Conservation (phyloP, 2,329 filamentous ascomycete species). For the Huntiella decipiens region DNA sequence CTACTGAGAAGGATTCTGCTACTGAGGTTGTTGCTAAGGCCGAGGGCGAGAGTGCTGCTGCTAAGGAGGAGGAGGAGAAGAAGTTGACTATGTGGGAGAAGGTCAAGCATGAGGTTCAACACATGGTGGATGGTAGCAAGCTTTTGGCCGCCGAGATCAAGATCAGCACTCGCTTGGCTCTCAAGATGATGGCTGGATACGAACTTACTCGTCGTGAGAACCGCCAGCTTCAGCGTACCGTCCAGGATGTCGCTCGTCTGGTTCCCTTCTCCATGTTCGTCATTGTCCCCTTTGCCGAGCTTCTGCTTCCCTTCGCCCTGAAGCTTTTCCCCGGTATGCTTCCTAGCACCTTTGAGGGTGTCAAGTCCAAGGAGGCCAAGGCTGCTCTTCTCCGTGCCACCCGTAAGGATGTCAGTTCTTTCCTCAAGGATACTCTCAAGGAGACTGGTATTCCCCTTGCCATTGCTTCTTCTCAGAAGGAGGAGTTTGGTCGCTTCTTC, state of each 20-base stretch:
- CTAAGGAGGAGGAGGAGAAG: constrained; percentile 54
- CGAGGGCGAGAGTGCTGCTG: constrained; percentile 28
- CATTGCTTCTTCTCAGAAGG: constrained; percentile 64
- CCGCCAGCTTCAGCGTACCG: constrained; percentile 78
- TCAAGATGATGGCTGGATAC: constrained; percentile 97
- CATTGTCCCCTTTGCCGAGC: constrained; percentile 88
- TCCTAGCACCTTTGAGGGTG: constrained; percentile 88
- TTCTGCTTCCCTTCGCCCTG: constrained; percentile 76
- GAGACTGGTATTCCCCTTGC: constrained; percentile 89
- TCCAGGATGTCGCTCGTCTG: constrained; percentile 78
- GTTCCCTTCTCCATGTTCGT: constrained; percentile 95
- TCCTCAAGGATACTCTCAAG: constrained; percentile 70
- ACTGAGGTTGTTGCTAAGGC: constrained; percentile 20
- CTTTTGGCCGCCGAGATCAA: constrained; percentile 76
- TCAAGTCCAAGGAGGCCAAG: constrained; percentile 80
- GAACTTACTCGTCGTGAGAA: constrained; percentile 87
- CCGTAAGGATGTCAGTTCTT: constrained; percentile 80
- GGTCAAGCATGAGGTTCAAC: constrained; percentile 79
- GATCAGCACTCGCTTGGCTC: constrained; percentile 75
- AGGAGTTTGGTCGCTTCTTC: constrained; percentile 95
- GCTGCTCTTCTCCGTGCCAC: constrained; percentile 63
- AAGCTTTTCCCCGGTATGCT: constrained; percentile 95
- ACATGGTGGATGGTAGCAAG: constrained; percentile 99
- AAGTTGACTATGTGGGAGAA: constrained; percentile 81
- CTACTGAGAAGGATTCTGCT: constrained; percentile 13